phyloP scores from a whole-genome alignment of 2,329 filamentous ascomycete genomes.

The Fusarium sterilihyphosum region DNA sequence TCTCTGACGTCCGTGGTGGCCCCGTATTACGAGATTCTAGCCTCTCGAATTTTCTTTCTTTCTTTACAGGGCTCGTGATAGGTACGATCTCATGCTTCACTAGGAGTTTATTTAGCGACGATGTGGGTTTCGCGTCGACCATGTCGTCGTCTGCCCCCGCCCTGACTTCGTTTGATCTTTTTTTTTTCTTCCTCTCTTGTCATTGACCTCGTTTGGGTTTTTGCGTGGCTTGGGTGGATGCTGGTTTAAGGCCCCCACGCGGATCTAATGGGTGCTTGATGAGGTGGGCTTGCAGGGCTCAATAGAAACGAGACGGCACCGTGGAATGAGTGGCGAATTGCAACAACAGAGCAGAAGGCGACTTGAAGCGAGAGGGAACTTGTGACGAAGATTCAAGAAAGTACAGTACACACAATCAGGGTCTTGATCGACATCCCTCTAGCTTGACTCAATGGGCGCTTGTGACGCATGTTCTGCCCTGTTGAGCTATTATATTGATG shows the following conservation, averaged over 20 bases:
- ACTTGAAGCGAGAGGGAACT: not conserved
- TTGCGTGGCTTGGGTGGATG: not conserved
- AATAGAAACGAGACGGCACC: not conserved
- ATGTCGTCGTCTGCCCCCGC: constrained; percentile 6
- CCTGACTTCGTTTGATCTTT: constrained; percentile 11
- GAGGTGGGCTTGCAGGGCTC: constrained; percentile 1
- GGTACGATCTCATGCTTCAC: constrained; percentile 17
- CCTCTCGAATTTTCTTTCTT: constrained; percentile 1
- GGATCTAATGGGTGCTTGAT: constrained; percentile 12
- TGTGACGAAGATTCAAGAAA: not conserved
- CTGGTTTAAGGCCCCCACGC: constrained; percentile 3
- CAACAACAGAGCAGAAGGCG: not conserved
- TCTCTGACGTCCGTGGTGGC: not conserved
- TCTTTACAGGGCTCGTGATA: constrained; percentile 26
- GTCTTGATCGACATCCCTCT: constrained; percentile 25
- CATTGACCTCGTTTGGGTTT: not conserved
- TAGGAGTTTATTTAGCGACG: not conserved
- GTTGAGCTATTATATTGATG: not conserved
- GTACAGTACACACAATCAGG: not conserved
- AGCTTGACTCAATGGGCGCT: constrained; percentile 2
- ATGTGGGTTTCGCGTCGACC: constrained; percentile 21
- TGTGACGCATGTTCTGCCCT: constrained; percentile 32
- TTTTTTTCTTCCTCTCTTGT: not conserved
- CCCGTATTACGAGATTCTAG: constrained; percentile 2
- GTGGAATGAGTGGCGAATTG: constrained; percentile 17